A percentile compares a stretch with the other conserved stretches of the same genome.
Conservation (phyloP, 2,329 filamentous ascomycete species). For the Colletotrichum incanum region DNA sequence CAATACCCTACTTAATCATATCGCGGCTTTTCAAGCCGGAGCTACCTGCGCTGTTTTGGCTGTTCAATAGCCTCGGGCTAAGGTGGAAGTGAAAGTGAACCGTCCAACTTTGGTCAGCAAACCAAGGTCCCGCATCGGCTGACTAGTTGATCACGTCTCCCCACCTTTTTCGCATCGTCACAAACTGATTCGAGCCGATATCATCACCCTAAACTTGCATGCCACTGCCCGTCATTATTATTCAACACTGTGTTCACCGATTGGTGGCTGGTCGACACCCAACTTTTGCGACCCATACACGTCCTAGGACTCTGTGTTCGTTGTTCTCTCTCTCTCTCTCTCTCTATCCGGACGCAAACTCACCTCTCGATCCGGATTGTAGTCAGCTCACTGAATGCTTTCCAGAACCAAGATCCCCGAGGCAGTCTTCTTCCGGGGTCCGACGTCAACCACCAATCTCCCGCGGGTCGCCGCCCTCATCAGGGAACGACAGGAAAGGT, state of each 20-base stretch:
- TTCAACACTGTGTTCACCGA: background rate
- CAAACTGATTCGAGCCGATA: background rate
- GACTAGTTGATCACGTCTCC: background rate
- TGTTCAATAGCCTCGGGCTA: background rate
- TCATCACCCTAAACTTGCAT: background rate
- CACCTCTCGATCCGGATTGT: background rate
- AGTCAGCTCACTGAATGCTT: constrained; percentile 18
- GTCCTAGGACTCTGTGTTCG: no score
- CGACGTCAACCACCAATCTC: background rate
- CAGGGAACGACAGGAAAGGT: background rate
- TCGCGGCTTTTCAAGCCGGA: background rate
- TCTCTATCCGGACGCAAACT: no score
- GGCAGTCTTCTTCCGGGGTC: constrained; percentile 18
- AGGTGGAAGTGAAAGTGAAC: background rate
- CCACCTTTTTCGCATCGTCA: constrained; percentile 1
- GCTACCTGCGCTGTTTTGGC: background rate
- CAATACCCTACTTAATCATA: no score
- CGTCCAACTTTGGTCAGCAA: constrained; percentile 2
- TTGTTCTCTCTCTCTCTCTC: no score
- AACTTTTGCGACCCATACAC: no score
- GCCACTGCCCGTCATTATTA: background rate
- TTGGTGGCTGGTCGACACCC: no score
- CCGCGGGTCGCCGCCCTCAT: constrained; percentile 5
- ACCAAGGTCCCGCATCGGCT: background rate
- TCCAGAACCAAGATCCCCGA: constrained; percentile 14